phyloP scores from a whole-genome alignment of 139 green algal genomes.

The Nannochloris sp. region DNA sequence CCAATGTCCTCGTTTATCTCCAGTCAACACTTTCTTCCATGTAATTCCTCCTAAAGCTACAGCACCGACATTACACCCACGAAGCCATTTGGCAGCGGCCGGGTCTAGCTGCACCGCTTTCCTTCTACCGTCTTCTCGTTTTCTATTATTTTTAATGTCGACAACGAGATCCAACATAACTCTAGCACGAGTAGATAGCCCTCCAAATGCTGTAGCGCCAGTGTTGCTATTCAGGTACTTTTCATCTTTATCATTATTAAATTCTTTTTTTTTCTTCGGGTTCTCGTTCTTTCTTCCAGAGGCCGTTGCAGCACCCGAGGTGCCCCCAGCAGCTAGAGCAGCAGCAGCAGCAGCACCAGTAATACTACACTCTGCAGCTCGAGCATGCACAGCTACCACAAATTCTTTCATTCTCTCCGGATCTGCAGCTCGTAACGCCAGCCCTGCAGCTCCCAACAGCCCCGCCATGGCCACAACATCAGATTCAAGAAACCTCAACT shows the following conservation, averaged over 20 bases:
- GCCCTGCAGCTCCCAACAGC: conserved; percentile 44
- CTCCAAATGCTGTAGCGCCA: too few relatives aligned
- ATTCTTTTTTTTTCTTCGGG: too few relatives aligned
- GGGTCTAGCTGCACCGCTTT: conserved; percentile 28
- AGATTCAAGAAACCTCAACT: conserved; percentile 42
- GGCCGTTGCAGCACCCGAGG: too few relatives aligned
- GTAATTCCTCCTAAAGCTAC: conserved; percentile 52
- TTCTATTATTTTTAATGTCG: conserved; percentile 84
- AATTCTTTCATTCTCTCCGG: conserved; percentile 70
- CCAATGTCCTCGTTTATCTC: conserved; percentile 59
- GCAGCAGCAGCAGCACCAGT: too few relatives aligned
- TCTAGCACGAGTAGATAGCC: conserved; percentile 49
- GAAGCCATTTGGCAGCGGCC: conserved; percentile 45
- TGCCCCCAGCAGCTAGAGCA: too few relatives aligned
- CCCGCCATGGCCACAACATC: conserved; percentile 55
- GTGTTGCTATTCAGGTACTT: too few relatives aligned
- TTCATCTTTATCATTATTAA: too few relatives aligned
- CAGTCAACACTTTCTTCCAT: conserved; percentile 57
- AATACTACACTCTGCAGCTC: conserved; percentile 36
- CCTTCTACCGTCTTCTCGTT: neutral
- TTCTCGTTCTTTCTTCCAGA: too few relatives aligned
- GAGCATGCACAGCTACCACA: conserved; percentile 57
- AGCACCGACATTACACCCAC: conserved; percentile 34
- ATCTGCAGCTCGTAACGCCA: conserved; percentile 62
- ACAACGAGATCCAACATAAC: conserved; percentile 73